These are phyloP conservation scores for Ochromonas danica DNA, from an alignment of 108 stramenopile species.

Conservation along the genomic window DNA sequence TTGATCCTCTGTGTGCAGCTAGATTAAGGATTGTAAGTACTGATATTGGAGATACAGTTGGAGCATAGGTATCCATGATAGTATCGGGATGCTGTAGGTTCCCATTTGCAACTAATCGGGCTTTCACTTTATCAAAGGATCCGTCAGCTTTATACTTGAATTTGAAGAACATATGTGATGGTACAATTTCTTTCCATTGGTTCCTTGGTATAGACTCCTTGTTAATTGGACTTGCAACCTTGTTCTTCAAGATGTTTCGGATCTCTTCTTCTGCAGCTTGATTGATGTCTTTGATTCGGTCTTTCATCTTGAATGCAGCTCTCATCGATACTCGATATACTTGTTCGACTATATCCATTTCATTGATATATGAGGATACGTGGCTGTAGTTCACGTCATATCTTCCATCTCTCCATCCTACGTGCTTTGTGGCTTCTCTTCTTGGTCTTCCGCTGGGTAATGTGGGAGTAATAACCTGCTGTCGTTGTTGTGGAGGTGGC, in stretches of 20 bases:
- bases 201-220: no score
- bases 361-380: neutral
- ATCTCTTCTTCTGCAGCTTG: neutral
- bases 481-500: no score
- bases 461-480: no score
- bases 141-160: neutral
- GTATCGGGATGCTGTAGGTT: neutral
- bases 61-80: neutral
- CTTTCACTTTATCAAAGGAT: neutral
- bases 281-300: neutral
- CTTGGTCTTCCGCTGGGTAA: neutral
- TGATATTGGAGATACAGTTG: neutral
- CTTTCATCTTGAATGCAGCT: neutral
- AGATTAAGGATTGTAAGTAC: neutral
- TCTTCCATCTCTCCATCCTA: neutral
- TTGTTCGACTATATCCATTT: neutral
- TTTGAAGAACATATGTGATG: neutral
- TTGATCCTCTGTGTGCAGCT: neutral
- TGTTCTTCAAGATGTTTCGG: neutral
- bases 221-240: neutral
- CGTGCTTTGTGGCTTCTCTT: neutral
- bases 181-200: neutral
- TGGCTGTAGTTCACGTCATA: neutral
- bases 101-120: neutral
- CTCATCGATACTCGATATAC: neutral